Conservation (phyloP, 176 grass and related monocot species). For the Oryza punctata region DNA sequence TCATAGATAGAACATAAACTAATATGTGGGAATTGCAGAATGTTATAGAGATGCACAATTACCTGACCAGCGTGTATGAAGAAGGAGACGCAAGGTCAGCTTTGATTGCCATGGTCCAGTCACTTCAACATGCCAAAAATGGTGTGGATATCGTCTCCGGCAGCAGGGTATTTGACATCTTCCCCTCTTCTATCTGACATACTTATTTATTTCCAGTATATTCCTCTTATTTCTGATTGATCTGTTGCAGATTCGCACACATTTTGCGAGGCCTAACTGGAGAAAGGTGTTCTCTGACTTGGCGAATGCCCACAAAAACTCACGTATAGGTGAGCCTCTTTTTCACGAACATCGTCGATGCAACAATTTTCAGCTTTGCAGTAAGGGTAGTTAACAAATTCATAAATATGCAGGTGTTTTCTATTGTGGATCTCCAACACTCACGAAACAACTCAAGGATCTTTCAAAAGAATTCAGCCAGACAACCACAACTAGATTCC, state of each 20-base stretch:
- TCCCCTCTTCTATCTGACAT: background rate
- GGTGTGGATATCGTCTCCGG: slow-evolving; percentile 94
- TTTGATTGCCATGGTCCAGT: slow-evolving; percentile 92
- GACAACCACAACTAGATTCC: slow-evolving; percentile 85
- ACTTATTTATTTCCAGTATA: background rate
- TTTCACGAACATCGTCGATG: background rate
- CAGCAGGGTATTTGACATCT: slow-evolving; percentile 58
- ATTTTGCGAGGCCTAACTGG: slow-evolving; percentile 99
- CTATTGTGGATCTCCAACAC: slow-evolving; percentile 84
- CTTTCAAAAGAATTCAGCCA: slow-evolving; percentile 95
- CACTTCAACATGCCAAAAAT: slow-evolving; percentile 94
- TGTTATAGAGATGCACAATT: slow-evolving; percentile 98
- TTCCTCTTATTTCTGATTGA: background rate
- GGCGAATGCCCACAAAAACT: slow-evolving; percentile 74
- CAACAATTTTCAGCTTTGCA: slow-evolving; percentile 5
- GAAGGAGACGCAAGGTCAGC: slow-evolving; percentile 97
- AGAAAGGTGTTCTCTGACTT: slow-evolving; percentile 96
- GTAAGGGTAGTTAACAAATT: slow-evolving; percentile 8
- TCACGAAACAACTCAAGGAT: slow-evolving; percentile 80
- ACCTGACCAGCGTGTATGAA: slow-evolving; percentile 98
- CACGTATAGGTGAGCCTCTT: slow-evolving; percentile 69
- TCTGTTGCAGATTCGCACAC: slow-evolving; percentile 80
- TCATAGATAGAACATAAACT: slow-evolving; percentile 25
- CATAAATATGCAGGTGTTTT: slow-evolving; percentile 81
- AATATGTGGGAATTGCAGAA: slow-evolving; percentile 67